Evolutionary conservation across 306 rosid species (phyloP), one percentile per base, ranked within the genome.

Genomic region (Vicia villosa): DNA sequence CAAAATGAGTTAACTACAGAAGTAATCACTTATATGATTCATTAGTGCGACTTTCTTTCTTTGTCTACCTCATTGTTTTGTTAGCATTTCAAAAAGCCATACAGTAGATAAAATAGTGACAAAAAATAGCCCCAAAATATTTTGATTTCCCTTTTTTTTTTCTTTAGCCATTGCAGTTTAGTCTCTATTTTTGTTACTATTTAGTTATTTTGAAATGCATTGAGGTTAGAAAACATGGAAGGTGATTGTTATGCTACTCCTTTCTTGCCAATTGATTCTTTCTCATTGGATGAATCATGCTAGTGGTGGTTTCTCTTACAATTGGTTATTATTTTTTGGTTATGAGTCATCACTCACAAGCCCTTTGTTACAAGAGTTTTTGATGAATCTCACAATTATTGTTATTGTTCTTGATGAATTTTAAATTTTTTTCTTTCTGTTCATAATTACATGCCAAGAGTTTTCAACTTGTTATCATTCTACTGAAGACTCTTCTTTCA

Each of bases 11-110:
- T 8, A 6, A 4, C 50, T 8, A 32, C 15, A 51, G 77, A 64
- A 40, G 57, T 63, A 19, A 17, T 5, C 5, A 13, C 57, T 52
- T 17, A 30, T 16, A 21, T 73, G 70, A 38, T 73, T 73, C 64
- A 15, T 73, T 63, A 11, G 21, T 63, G 56, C 22, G 37, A 24
- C 9, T 43, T n/a, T 64, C 28, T 60, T 34, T 11, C 51, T 63
- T 10, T 46, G 43, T 16, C 13, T 16, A 38, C 13, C 47, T 26
- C 72, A 50, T 19, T 34, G 61, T 15, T 32, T 32, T 50, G 34
- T 14, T 34, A 50, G 9, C 49, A 49, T 21, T 50, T 17, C 6
- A 66, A 46, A 46, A 40, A 15, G 17, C 58, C 59, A 46, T 66
- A 47, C 3, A 28, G 12, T 67, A 67, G 34, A 6, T 21, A 49